Conservation (phyloP, 345 rosid genomes). For the Rhizophora mangle region DNA sequence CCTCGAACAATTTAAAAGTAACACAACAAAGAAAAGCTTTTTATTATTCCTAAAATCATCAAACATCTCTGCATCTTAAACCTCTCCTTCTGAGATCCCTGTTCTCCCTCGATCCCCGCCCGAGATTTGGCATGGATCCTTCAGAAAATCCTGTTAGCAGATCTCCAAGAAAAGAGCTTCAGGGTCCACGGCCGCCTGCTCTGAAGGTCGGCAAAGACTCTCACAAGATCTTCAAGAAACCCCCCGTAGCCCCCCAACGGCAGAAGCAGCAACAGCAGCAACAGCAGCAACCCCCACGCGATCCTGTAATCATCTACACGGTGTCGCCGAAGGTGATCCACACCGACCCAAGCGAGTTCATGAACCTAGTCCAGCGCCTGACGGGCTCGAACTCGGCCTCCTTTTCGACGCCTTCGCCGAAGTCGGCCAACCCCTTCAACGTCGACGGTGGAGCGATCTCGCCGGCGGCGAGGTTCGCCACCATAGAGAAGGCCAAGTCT, state of each 20-base stretch:
- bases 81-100: neutral
- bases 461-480: constrained; percentile 73
- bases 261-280: constrained; percentile 17
- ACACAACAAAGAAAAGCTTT: constrained; percentile 14
- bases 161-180: constrained; percentile 69
- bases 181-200: constrained; percentile 79
- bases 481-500: constrained; percentile 51
- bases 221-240: constrained; percentile 61
- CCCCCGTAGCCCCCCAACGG: constrained; percentile 44
- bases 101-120: neutral
- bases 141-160: constrained; percentile 38
- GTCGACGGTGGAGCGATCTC: constrained; percentile 47
- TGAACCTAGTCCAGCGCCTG: constrained; percentile 85
- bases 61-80: neutral
- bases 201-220: constrained; percentile 70
- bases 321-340: constrained; percentile 84
- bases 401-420: constrained; percentile 1
- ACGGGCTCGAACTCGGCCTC: constrained; percentile 58
- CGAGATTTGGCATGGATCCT: constrained; percentile 32
- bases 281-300: constrained; percentile 36
- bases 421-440: constrained; percentile 17
- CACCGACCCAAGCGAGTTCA: constrained; percentile 76
- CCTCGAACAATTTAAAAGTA: neutral
- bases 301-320: constrained; percentile 80
- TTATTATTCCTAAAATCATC: constrained; percentile 1